phyloP scores from a whole-genome alignment of 768 basidiomycete genomes.

The Trichaptum fuscoviolaceum region DNA sequence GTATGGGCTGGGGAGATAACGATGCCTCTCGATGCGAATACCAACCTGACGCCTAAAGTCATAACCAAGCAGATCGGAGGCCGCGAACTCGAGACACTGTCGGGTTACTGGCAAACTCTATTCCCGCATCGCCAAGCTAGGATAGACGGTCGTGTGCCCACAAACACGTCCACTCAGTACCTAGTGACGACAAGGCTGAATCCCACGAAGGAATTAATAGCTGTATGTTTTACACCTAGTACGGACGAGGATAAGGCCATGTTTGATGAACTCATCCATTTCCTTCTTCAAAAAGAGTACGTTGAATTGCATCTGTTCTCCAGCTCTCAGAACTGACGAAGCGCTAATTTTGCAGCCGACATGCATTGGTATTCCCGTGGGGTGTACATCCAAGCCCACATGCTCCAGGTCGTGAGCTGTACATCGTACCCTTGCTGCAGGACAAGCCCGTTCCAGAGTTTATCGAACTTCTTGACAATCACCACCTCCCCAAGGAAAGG shows the following conservation, averaged over 20 bases:
- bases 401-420: slow-evolving; percentile 79
- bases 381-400: slow-evolving; percentile 66
- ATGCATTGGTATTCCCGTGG: slow-evolving; percentile 86
- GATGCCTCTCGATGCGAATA: slow-evolving; percentile 76
- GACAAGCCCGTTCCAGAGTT: slow-evolving; percentile 74
- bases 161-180: slow-evolving; percentile 71
- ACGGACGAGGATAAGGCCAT: slow-evolving; percentile 37
- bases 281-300: slow-evolving; percentile 68
- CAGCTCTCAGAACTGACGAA: neutral
- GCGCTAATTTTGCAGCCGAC: slow-evolving; percentile 49
- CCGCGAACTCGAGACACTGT: slow-evolving; percentile 47
- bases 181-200: slow-evolving; percentile 76
- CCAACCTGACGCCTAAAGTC: slow-evolving; percentile 58
- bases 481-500: slow-evolving; percentile 61
- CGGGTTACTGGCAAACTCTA: slow-evolving; percentile 67
- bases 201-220: slow-evolving; percentile 70
- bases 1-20: slow-evolving; percentile 79
- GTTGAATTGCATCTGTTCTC: slow-evolving; percentile 19
- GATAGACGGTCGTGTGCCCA: slow-evolving; percentile 82
- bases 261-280: slow-evolving; percentile 60
- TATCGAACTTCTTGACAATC: slow-evolving; percentile 74
- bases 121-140: slow-evolving; percentile 66
- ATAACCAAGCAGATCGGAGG: slow-evolving; percentile 77
- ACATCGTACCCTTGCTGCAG: slow-evolving; percentile 72
- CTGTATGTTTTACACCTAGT: slow-evolving; percentile 63